These are phyloP conservation scores for Alloteropsis semialata DNA, from an alignment of 176 grass and related monocot species.

Conservation along the genomic window DNA sequence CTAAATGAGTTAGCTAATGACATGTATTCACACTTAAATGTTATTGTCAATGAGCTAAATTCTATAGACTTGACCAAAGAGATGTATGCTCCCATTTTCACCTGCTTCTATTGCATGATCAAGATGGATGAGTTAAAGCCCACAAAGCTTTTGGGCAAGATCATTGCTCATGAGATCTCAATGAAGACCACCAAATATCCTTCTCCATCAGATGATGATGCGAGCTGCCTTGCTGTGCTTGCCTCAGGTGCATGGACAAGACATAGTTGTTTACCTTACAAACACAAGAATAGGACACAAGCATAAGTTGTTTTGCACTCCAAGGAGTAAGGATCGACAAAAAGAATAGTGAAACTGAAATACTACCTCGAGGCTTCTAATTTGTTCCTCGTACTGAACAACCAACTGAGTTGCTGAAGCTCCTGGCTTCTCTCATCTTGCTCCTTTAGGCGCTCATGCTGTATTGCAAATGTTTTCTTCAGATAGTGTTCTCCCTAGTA, in stretches of 20 bases:
- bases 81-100: too few species aligned
- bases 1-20: too few species aligned
- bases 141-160: too few species aligned
- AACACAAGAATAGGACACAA: not conserved
- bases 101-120: too few species aligned
- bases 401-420: constrained; percentile 61
- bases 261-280: constrained; percentile 70
- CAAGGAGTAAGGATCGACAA: not conserved
- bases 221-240: constrained; percentile 57
- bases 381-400: constrained; percentile 66
- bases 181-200: too few species aligned
- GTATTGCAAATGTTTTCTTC: constrained; percentile 76
- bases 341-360: not conserved
- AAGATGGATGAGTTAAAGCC: too few species aligned
- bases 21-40: too few species aligned
- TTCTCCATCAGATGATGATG: too few species aligned
- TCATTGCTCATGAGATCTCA: too few species aligned
- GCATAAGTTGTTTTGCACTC: not conserved
- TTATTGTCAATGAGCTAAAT: too few species aligned
- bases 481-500: constrained; percentile 60
- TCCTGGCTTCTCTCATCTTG: constrained; percentile 52
- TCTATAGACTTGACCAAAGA: too few species aligned
- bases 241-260: constrained; percentile 64
- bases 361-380: constrained; percentile 67
- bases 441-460: constrained; percentile 69